Evolutionary conservation across 2,329 filamentous ascomycete genomes (phyloP).

Genomic region (Arthrobotrys megalospora): DNA sequence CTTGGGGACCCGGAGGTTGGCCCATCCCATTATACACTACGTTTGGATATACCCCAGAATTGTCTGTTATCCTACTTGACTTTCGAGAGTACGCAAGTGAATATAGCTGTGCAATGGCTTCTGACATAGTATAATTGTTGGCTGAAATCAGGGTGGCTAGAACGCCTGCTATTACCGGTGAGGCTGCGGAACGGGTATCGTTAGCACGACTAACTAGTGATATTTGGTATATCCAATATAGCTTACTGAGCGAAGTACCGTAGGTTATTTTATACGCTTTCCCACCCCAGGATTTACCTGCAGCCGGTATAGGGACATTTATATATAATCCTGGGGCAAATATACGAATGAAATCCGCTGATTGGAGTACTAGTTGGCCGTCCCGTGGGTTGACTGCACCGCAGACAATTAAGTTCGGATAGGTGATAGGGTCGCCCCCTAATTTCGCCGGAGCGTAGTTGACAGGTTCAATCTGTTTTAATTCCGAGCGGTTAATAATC

Average conservation of each 20-base stretch:
- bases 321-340: not conserved
- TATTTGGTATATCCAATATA: too few relatives aligned
- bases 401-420: not conserved
- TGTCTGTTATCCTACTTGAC: not conserved
- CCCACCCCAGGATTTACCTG: too few relatives aligned
- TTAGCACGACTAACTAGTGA: too few relatives aligned
- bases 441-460: too few relatives aligned
- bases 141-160: constrained; percentile 6
- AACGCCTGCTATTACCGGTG: not conserved
- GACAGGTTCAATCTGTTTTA: too few relatives aligned
- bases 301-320: too few relatives aligned
- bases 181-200: not conserved
- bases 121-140: not conserved
- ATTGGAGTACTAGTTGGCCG: not conserved
- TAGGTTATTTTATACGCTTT: too few relatives aligned
- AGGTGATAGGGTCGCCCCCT: too few relatives aligned
- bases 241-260: too few relatives aligned
- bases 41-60: not conserved
- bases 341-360: not conserved
- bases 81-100: not conserved
- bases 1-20: too few relatives aligned
- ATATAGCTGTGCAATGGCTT: not conserved
- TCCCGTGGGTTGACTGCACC: not conserved
- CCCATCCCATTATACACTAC: constrained; percentile 5
- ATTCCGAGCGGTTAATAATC: too few relatives aligned